Conservation (phyloP, 345 rosid species). For the Aquilaria malaccensis region DNA sequence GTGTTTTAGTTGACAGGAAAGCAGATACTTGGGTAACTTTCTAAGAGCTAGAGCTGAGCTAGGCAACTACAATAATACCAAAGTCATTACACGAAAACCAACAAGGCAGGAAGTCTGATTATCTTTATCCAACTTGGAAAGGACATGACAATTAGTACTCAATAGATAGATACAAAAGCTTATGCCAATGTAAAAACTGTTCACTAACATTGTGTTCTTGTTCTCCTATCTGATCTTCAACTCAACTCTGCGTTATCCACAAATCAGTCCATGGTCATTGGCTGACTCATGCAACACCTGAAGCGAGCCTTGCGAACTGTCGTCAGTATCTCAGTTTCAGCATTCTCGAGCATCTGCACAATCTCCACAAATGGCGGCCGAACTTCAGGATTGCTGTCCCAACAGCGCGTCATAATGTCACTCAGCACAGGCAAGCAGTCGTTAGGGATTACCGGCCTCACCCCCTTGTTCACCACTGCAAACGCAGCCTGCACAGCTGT, state of each 20-base stretch:
- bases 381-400: conserved; percentile 35
- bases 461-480: conserved; percentile 36
- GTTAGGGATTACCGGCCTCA: conserved; percentile 28
- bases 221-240: background rate
- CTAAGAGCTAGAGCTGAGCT: too few species aligned
- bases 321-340: conserved; percentile 31
- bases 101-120: too few species aligned
- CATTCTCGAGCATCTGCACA: conserved; percentile 33
- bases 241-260: background rate
- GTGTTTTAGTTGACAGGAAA: too few species aligned
- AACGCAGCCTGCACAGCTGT: conserved; percentile 35
- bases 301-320: conserved; percentile 40
- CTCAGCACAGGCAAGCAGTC: conserved; percentile 39
- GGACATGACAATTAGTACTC: too few species aligned
- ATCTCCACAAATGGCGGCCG: conserved; percentile 34
- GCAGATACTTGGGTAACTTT: too few species aligned
- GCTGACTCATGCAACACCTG: conserved; percentile 41
- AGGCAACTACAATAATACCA: too few species aligned
- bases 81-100: too few species aligned
- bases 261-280: conserved; percentile 34
- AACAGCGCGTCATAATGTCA: conserved; percentile 38
- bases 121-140: too few species aligned
- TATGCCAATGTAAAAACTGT: too few species aligned
- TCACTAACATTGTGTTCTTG: too few species aligned
- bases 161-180: too few species aligned